Evolutionary conservation across 176 grass and related monocot species (phyloP).

Genomic region (Aegilops tauschii): DNA sequence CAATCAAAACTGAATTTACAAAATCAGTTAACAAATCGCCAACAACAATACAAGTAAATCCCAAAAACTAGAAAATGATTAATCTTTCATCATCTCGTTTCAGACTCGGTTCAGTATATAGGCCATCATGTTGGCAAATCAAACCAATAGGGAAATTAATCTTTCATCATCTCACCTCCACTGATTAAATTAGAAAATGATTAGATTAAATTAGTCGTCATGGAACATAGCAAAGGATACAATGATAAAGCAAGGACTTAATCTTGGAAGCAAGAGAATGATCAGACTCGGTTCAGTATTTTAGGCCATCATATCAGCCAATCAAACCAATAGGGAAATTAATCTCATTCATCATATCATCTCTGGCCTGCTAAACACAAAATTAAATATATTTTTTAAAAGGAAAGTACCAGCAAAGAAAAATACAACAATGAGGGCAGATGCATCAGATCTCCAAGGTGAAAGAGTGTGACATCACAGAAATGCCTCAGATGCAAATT

Average conservation of each 20-base stretch:
- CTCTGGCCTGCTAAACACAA: background rate
- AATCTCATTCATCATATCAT: background rate
- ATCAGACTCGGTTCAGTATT: conserved; percentile 50
- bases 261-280: background rate
- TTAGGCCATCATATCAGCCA: conserved; percentile 37
- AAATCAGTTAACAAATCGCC: too few species aligned
- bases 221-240: background rate
- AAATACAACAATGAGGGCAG: background rate
- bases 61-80: too few species aligned
- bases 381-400: background rate
- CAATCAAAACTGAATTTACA: too few species aligned
- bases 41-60: too few species aligned
- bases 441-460: conserved; percentile 31
- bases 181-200: background rate
- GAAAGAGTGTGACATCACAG: conserved; percentile 46
- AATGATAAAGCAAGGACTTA: background rate
- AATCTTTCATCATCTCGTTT: too few species aligned
- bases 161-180: background rate
- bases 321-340: conserved; percentile 60
- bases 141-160: background rate
- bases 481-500: conserved; percentile 52
- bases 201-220: background rate
- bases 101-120: background rate
- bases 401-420: background rate
- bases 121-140: background rate